Evolutionary conservation across 1,284 basidiomycete genomes (phyloP), one percentile per base, ranked within the genome.

Genomic region (Melampsora larici-populina): DNA sequence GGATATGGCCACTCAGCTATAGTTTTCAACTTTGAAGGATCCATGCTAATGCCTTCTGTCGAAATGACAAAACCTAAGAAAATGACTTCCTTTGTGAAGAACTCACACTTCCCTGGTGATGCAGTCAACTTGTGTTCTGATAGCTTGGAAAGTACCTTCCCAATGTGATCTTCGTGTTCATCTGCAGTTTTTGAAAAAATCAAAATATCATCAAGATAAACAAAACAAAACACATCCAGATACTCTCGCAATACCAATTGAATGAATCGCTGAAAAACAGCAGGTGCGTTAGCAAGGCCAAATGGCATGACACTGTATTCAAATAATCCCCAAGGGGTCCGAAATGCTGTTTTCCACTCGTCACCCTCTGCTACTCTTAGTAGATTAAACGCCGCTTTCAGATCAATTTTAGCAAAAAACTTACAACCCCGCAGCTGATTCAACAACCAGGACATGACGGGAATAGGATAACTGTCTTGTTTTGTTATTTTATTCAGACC

Each of bases 141-240:
- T 5, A 73, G 24, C 15, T 26, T 26, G 15, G 11, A 6, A 2
- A 73, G 43, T n/a, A 73, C 24, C 29, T 65, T 18, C 17, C 6
- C 13, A 15, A 73, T 33, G 51, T 73, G 71, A 1, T 26, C 29
- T 15, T 18, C 1, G 36, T 73, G 71, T 9, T 73, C 71, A 6
- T 63, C 24, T 13, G 48, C 9, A 6, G 36, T 65, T 5, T 33
- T 9, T 8, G 71, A 73, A 43, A 26, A 73, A 31, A 73, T 55
- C 1, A 73, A 46, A 29, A 73, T 73, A 33, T 73, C 62, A 58
- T 73, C 43, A 18, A 73, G 17, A 40, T 73, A 64, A 73, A 48
- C 21, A 49, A 48, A 40, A 48, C 71, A 73, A 33, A 33, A 64
- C 2, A 48, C 43, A 40, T 29, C 36, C 46, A 73, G 29, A 21